These are phyloP conservation scores for Solanum hybrid DNA, from an alignment of 305 asterid species.

Conservation along the genomic window DNA sequence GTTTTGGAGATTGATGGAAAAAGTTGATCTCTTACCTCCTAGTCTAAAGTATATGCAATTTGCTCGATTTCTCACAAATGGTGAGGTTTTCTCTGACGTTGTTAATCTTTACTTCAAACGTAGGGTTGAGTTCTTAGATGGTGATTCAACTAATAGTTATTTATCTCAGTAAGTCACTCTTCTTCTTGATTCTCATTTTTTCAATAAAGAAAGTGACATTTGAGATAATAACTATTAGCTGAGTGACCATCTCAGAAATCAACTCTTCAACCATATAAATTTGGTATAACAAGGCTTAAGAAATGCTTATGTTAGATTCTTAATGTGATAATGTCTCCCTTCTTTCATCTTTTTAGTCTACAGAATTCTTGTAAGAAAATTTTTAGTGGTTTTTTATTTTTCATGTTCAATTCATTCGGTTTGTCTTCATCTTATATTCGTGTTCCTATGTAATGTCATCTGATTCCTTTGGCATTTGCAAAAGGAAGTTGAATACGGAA, in stretches of 20 bases:
- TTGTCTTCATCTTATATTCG: not conserved
- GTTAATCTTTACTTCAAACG: not conserved
- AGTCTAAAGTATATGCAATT: conserved; percentile 44
- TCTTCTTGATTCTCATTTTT: not conserved
- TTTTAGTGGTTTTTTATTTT: not conserved
- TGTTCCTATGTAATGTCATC: not conserved
- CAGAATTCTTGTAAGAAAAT: not conserved
- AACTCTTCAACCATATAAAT: not conserved
- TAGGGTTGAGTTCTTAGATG: not conserved
- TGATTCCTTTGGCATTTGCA: not conserved
- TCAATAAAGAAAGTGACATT: not conserved
- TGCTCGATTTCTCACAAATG: conserved; percentile 64
- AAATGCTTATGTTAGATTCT: not conserved
- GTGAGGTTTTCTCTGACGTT: conserved; percentile 19
- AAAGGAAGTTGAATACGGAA: not conserved
- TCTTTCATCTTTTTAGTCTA: not conserved
- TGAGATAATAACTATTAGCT: not conserved
- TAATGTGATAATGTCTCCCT: not conserved
- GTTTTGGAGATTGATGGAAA: conserved; percentile 42
- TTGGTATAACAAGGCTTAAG: not conserved
- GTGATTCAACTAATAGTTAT: not conserved
- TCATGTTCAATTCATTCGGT: not conserved
- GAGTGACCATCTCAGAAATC: not conserved
- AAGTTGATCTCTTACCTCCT: conserved; percentile 60
- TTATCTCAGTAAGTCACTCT: not conserved